These are phyloP conservation scores for Coemansia sp. DNA, from an alignment of 192 early-diverging fungal genomes.

Conservation along the genomic window DNA sequence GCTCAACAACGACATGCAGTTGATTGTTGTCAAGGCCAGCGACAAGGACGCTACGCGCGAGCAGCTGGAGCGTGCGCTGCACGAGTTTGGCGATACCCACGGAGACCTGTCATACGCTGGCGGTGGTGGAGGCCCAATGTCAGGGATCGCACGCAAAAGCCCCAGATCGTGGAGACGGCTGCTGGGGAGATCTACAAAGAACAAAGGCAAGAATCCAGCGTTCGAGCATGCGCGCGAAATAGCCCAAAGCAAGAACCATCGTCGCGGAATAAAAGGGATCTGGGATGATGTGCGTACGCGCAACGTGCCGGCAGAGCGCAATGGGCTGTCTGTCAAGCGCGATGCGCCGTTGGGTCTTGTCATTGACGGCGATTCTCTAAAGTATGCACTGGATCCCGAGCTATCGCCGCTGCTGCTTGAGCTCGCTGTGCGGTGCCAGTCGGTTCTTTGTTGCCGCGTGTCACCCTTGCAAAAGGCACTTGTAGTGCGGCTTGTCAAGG, in stretches of 20 bases:
- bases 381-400: constrained; percentile 67
- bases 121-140: constrained; percentile 37
- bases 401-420: constrained; percentile 63
- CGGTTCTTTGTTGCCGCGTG: constrained; percentile 94
- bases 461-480: constrained; percentile 94
- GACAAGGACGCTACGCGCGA: constrained; percentile 59
- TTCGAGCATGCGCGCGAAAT: constrained; percentile 34
- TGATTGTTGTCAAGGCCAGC: constrained; percentile 70
- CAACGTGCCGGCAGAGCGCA: constrained; percentile 31
- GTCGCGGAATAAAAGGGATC: constrained; percentile 43
- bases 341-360: constrained; percentile 65
- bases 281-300: constrained; percentile 55
- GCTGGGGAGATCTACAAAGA: constrained; percentile 19
- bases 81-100: constrained; percentile 57
- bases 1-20: constrained; percentile 76
- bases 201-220: constrained; percentile 19
- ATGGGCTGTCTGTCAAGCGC: constrained; percentile 20
- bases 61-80: constrained; percentile 69
- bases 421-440: constrained; percentile 75
- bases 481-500: constrained; percentile 87
- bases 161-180: constrained; percentile 42
- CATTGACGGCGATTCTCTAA: constrained; percentile 90
- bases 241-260: constrained; percentile 32
- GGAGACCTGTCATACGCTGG: constrained; percentile 43
- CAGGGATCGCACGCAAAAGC: constrained; percentile 31